Conservation (phyloP, 495 filamentous ascomycete species). For the Aspergillus mulundensis region DNA sequence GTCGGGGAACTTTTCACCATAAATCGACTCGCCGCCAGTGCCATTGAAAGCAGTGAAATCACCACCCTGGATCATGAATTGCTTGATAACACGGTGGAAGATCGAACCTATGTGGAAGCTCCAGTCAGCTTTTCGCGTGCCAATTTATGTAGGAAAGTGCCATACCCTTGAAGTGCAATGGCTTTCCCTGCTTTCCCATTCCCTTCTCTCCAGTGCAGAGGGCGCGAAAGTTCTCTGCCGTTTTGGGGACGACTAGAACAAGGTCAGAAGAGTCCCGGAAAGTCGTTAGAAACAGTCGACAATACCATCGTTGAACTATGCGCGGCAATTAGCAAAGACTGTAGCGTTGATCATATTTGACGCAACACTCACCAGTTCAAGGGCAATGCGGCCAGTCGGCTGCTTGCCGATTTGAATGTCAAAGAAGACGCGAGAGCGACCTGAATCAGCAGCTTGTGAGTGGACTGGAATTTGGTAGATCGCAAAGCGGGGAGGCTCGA, state of each 20-base stretch:
- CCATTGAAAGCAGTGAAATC: constrained; percentile 97
- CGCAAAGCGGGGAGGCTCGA: constrained; percentile 26
- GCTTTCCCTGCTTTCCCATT: constrained; percentile 78
- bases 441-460: constrained; percentile 23
- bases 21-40: constrained; percentile 96
- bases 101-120: constrained; percentile 50
- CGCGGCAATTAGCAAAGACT: constrained; percentile 18
- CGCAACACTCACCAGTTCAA: constrained; percentile 65
- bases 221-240: constrained; percentile 87
- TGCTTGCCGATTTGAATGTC: constrained; percentile 76
- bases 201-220: constrained; percentile 94
- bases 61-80: constrained; percentile 99
- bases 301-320: constrained; percentile 70
- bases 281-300: background rate
- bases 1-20: constrained; percentile 96
- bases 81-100: constrained; percentile 98
- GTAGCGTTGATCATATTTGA: background rate
- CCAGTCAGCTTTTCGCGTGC: background rate
- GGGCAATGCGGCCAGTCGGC: constrained; percentile 66
- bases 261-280: constrained; percentile 18
- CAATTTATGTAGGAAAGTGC: background rate
- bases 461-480: constrained; percentile 8
- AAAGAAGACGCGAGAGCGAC: constrained; percentile 77
- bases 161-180: constrained; percentile 62
- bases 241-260: constrained; percentile 75